Base-by-base conservation (phyloP, 306 rosid genomes). In the Ochetophila trinervis region DNA sequence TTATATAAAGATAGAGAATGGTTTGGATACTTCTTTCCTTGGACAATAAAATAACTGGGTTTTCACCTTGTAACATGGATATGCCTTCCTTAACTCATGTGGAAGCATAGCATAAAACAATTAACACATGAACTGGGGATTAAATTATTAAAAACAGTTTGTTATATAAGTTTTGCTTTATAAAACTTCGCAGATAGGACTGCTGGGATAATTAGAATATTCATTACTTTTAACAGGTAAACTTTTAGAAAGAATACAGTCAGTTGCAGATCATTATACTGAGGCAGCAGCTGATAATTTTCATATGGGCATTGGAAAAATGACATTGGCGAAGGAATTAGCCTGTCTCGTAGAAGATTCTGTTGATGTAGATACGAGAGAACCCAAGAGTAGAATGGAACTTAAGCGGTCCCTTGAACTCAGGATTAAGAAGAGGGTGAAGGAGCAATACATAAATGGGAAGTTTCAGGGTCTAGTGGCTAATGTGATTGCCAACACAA, bases 341-440 rank as follows among this genome's bases (percentile, higher is more conserved):
- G 98, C 98, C 40, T 70, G 73, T 40, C 82, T 91, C 27, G 71
- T 92, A 3, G 79, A 85, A 59, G 81, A 84, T 12, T 78, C 88
- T 35, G 52, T 72, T 20, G 60, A 76, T 57, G 71, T 66, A 40
- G 62, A 57, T 8, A 53, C 66, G 47, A 75, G 48, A 71, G 81
- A 69, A 74, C 64, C 84, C 50, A 80, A 15, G 64, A 73, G 83
- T 67, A 78, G 85, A 36, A 85, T 83, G 86, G 90, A 87, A 71
- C 81, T 87, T 30, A 89, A 87, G 82, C 85, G 88, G 54, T 83
- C 62, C 40, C 75, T 89, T 21, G 86, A 88, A 69, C 53, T 72
- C 65, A 83, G 76, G 42, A 78, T 89, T 14, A 92, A 89, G 78
- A 87, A 80, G 86, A 79, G 85, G 64, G 96, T 87, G 65, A 92